Evolutionary conservation across 257 asterid genomes (phyloP), one percentile per base, ranked within the genome.

Genomic region (Rubia yunnanensis): DNA sequence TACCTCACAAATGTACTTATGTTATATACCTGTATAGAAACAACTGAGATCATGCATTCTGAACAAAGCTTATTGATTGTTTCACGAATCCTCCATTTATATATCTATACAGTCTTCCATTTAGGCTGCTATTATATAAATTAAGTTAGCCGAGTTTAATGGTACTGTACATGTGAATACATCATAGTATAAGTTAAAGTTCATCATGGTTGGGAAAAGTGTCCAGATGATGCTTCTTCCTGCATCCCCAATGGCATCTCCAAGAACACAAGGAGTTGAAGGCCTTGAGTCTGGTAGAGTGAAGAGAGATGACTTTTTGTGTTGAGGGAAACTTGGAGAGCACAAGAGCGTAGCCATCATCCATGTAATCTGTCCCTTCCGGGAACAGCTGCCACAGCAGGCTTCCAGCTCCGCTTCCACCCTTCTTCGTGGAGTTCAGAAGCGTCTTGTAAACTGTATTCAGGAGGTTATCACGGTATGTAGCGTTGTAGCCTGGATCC

Each of bases 321-420:
- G 83, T 80, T 0, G 94, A 85, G 27, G 83, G 80, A 13, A 83
- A 79, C 73, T 84, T 86, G 10, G 96, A 72, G 35, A 91, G 94
- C 71, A 91, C 90, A 38, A 91, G 13, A 35, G 95, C 96, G 55
- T 89, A 89, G 17, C 98, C 98, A 48, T 89, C 97, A 54, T 92
- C 98, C 98, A 89, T 89, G 78, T 87, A 85, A 0, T 87, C 95
- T 36, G 97, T 87, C 35, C 92, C 92, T 63, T 89, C 87, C 0
- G 98, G 98, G 73, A 92, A 92, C 41, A 92, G 70, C 83, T 92
- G 98, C 97, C 98, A 92, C 64, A 92, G 27, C 6, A 92, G 86
- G 79, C 81, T 71, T 27, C 98, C 96, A 3, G 85, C 91, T 24
- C 89, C 95, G 34, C 88, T 60, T 17, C 98, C 98, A 17, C 98